Conservation (phyloP, 78 protist species). For the Chrysochromulina tobinii region DNA sequence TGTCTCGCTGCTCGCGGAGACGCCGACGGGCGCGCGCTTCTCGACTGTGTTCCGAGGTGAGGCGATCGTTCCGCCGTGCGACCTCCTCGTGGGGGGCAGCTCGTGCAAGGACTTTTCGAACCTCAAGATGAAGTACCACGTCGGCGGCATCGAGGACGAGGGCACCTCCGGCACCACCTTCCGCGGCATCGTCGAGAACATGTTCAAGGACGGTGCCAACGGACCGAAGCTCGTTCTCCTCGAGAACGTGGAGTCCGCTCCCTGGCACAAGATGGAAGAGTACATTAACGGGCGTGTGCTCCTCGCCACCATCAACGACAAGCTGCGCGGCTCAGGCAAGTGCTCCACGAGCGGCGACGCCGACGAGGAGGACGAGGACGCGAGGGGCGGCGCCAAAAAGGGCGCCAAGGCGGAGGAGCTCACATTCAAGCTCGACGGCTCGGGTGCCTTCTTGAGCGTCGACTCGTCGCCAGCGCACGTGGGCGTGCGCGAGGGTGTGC, state of each 20-base stretch:
- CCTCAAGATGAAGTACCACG: neutral
- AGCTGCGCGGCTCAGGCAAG: too few relatives aligned
- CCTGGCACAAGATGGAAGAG: neutral
- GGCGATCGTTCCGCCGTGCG: neutral
- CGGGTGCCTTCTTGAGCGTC: too few relatives aligned
- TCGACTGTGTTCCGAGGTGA: neutral
- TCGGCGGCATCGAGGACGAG: neutral
- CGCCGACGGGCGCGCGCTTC: neutral
- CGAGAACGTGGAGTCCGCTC: neutral
- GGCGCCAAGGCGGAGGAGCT: too few relatives aligned
- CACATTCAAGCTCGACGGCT: too few relatives aligned
- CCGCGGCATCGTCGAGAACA: neutral
- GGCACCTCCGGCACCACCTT: constrained; percentile 1
- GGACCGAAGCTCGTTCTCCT: neutral
- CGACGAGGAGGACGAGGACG: too few relatives aligned
- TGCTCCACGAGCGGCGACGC: too few relatives aligned
- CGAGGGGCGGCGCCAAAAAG: too few relatives aligned
- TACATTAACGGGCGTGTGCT: neutral
- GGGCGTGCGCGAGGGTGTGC: too few relatives aligned
- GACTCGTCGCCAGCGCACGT: too few relatives aligned
- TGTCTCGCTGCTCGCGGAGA: neutral
- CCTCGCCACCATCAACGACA: too few relatives aligned
- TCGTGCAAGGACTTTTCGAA: constrained; percentile 1
- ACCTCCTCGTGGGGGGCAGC: neutral
- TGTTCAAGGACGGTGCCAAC: neutral